A percentile compares a stretch with the other conserved stretches of the same genome.
Conservation (phyloP, 2,329 filamentous ascomycete species). For the Monilinia laxa region DNA sequence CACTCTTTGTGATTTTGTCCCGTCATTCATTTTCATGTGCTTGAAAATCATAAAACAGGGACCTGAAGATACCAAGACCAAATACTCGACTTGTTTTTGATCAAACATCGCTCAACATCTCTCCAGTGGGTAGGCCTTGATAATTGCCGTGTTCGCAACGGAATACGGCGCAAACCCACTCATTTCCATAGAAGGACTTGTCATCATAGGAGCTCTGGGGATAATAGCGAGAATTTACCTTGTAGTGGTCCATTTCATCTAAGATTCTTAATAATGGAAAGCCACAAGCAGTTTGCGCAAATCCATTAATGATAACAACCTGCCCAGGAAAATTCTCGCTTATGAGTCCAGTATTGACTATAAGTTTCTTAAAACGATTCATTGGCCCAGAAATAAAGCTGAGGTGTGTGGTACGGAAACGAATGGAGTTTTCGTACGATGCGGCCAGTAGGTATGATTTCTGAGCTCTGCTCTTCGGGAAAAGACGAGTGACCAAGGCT, state of each 20-base stretch:
- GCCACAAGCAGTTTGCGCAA: background rate
- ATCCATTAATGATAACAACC: background rate
- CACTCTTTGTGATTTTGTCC: too few species aligned
- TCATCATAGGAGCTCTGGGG: background rate
- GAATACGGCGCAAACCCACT: background rate
- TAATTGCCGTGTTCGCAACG: background rate
- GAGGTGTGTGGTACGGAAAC: too few species aligned
- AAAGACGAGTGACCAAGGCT: too few species aligned
- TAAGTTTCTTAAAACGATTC: too few species aligned
- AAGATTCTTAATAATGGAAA: background rate
- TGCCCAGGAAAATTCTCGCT: too few species aligned
- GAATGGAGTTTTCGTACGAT: too few species aligned
- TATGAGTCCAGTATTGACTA: too few species aligned
- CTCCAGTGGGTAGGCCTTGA: background rate
- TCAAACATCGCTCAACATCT: background rate
- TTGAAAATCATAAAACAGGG: background rate
- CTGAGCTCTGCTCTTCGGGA: too few species aligned
- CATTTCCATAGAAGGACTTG: constrained; percentile 1
- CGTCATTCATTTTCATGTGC: background rate
- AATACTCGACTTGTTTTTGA: background rate
- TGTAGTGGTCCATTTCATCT: background rate
- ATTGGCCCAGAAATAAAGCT: too few species aligned
- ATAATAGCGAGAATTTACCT: background rate
- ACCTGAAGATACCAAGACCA: background rate
- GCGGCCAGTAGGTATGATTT: too few species aligned